These are phyloP conservation scores for Candida tunisiensis DNA, from an alignment of 1,139 yeast species.

Conservation along the genomic window DNA sequence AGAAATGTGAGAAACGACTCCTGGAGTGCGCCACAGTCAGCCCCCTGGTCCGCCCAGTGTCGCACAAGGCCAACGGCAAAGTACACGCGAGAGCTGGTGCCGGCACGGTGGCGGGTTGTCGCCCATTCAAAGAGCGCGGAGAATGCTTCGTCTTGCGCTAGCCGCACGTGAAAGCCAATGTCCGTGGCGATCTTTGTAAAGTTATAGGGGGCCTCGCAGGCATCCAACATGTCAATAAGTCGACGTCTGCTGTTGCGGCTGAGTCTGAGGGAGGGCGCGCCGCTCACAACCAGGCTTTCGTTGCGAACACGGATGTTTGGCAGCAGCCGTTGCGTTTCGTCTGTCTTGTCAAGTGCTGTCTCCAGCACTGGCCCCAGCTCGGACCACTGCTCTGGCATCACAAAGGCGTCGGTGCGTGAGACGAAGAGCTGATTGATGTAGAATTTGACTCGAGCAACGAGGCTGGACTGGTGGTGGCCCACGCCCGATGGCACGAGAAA, in stretches of 20 bases:
- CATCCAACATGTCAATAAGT: conserved; percentile 9
- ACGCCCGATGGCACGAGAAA: neutral
- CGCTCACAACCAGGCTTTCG: conserved; percentile 13
- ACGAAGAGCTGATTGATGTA: conserved; percentile 25
- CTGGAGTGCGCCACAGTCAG: conserved; percentile 10
- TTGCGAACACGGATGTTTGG: conserved; percentile 8
- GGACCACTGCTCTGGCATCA: conserved; percentile 66
- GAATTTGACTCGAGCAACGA: neutral
- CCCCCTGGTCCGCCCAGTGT: too few relatives aligned
- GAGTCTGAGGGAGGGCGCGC: conserved; percentile 8
- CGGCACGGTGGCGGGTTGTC: conserved; percentile 8
- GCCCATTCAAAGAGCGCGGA: conserved; percentile 15
- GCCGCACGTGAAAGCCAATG: conserved; percentile 3
- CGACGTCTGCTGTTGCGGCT: conserved; percentile 7
- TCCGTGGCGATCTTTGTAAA: conserved; percentile 8
- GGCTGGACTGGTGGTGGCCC: neutral
- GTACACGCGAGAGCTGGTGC: conserved; percentile 9
- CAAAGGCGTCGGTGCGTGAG: conserved; percentile 48
- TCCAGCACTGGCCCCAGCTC: conserved; percentile 34
- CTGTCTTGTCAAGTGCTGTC: conserved; percentile 2
- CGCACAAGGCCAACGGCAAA: too few relatives aligned
- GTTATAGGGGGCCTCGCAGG: conserved; percentile 8
- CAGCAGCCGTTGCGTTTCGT: neutral
- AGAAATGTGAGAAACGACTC: conserved; percentile 14
- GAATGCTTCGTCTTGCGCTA: neutral